phyloP scores from a whole-genome alignment of 257 asterid genomes.

The Parsonsia alboflavescens region DNA sequence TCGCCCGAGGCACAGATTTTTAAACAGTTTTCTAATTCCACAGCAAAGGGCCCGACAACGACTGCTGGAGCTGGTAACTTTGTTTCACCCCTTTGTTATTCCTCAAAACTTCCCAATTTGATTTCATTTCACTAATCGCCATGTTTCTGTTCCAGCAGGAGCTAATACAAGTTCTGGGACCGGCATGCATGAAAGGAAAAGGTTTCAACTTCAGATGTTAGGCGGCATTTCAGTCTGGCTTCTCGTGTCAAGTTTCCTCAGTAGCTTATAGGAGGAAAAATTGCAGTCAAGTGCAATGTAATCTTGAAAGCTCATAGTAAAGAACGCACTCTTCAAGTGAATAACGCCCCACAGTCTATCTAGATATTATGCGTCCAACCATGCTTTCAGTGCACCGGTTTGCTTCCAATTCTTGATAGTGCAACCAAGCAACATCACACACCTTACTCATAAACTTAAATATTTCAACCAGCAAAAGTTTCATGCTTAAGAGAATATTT shows the following conservation, averaged over 20 bases:
- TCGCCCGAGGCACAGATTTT: constrained; percentile 52
- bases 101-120: too few species aligned
- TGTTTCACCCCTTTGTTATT: neutral
- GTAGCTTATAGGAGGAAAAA: constrained; percentile 7
- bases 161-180: constrained; percentile 26
- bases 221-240: constrained; percentile 20
- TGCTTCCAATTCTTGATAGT: too few species aligned
- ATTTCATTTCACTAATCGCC: too few species aligned
- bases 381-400: too few species aligned
- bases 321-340: neutral
- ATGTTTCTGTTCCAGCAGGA: constrained; percentile 10
- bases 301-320: neutral
- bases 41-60: constrained; percentile 13
- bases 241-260: constrained; percentile 16
- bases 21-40: constrained; percentile 21
- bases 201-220: constrained; percentile 18
- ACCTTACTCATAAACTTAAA: neutral
- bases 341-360: neutral
- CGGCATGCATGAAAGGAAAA: constrained; percentile 12
- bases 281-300: neutral
- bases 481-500: neutral
- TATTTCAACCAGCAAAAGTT: neutral
- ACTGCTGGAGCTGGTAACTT: constrained; percentile 11
- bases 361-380: too few species aligned
- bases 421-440: neutral